Base-by-base conservation (phyloP, 257 asterid genomes). In the Asclepias syriaca region DNA sequence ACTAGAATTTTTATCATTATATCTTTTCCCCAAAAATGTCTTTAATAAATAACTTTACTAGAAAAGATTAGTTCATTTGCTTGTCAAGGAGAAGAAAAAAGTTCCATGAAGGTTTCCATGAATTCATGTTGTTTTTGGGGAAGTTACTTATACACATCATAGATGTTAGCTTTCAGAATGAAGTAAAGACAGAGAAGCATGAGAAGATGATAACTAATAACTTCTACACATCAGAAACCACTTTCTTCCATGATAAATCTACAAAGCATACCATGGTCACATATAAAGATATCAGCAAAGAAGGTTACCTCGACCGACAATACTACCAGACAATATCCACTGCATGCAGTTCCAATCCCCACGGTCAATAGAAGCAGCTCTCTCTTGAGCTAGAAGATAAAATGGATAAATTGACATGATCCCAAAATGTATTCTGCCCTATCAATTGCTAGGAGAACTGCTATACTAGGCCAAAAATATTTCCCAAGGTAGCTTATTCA, bases 291-390 rank as follows among this genome's bases (percentile, higher is more conserved):
- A 37, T 37, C 50, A 37, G 29, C 19, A 32, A 5, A 58, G 9
- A 50, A 56, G 53, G 68, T 74, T 81, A 91, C 99, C 99, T 95
- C 87, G 55, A 81, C 74, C 5, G 99, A 95, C 64, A 95, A 88
- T 68, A 84, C 86, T 68, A 84, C 73, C 12, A 92, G 90, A 78
- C 99, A 95, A 81, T 95, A 95, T 78, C 98, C 99, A 72, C 85
- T 85, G 70, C 99, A 95, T 34, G 91, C 96, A 73, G 95, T 80
- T 81, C 99, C 99, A 58, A 95, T 82, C 40, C 87, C 87, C 79
- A 86, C 90, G 0, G 97, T 95, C 78, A 92, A 77, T 64, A 88
- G 87, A 46, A 92, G 84, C 74, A 92, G 82, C 79, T 95, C 99
- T 82, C 90, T 89, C 86, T 92, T 95, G 58, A 95, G 95, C 99